phyloP scores from a whole-genome alignment of 2,329 filamentous ascomycete species.

The Aspergillus luchuensis region DNA sequence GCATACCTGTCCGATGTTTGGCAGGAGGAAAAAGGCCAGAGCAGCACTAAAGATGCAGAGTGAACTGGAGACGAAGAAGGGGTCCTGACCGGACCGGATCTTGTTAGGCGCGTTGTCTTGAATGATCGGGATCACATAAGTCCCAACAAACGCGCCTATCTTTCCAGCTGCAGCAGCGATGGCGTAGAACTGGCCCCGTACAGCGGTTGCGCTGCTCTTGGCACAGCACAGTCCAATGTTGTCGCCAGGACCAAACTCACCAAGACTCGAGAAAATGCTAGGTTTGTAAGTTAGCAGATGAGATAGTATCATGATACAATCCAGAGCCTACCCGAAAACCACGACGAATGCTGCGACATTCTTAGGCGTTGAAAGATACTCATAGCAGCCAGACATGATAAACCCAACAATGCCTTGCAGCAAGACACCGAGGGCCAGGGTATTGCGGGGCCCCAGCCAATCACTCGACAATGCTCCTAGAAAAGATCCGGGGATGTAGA shows the following conservation, averaged over 20 bases:
- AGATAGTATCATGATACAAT: not conserved
- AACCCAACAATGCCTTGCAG: slow-evolving; percentile 79
- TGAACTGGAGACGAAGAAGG: slow-evolving; percentile 79
- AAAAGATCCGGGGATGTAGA: slow-evolving; percentile 82
- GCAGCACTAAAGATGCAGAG: slow-evolving; percentile 73
- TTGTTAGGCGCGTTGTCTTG: slow-evolving; percentile 57
- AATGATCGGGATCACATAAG: slow-evolving; percentile 77
- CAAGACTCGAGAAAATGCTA: slow-evolving; percentile 71
- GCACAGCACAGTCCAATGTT: slow-evolving; percentile 87
- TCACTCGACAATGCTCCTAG: slow-evolving; percentile 77
- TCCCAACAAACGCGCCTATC: slow-evolving; percentile 75
- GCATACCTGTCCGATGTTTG: slow-evolving; percentile 63
- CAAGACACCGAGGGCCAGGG: slow-evolving; percentile 69
- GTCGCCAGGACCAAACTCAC: slow-evolving; percentile 83
- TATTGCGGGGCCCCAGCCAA: slow-evolving; percentile 74
- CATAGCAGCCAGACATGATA: slow-evolving; percentile 82
- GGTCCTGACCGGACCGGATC: slow-evolving; percentile 73
- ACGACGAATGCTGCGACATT: slow-evolving; percentile 77
- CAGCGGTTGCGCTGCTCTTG: slow-evolving; percentile 86
- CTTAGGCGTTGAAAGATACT: slow-evolving; percentile 62
- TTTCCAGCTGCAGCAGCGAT: slow-evolving; percentile 51
- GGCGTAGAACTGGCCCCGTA: slow-evolving; percentile 74
- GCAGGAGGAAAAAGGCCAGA: slow-evolving; percentile 68
- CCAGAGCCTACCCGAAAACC: slow-evolving; percentile 62
- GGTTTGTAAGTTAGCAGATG: not conserved